Conservation (phyloP, 805 yeast genomes). For the Wickerhamomyces hampshirensis region DNA sequence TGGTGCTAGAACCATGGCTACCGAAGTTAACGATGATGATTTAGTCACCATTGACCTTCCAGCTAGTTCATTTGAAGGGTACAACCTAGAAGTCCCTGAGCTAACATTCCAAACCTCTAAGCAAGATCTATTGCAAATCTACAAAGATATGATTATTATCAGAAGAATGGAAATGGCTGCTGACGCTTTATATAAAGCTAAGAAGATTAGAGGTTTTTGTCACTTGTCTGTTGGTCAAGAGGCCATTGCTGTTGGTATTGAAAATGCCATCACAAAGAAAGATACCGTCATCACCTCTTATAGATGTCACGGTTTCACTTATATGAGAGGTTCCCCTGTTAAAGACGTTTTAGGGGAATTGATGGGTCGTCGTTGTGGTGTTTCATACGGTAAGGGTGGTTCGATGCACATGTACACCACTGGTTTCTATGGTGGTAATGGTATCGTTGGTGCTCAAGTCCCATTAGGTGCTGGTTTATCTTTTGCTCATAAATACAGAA, state of each 20-base stretch:
- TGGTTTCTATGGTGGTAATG: constrained; percentile 98
- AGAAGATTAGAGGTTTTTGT: constrained; percentile 98
- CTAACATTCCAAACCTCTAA: constrained; percentile 75
- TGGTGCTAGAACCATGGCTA: constrained; percentile 24
- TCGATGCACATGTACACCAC: constrained; percentile 98
- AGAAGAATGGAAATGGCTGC: constrained; percentile 99
- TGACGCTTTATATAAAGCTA: constrained; percentile 96
- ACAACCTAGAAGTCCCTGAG: constrained; percentile 70
- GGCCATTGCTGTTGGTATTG: constrained; percentile 98
- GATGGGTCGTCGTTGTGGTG: constrained; percentile 95
- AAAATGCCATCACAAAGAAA: constrained; percentile 78
- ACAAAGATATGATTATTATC: constrained; percentile 89
- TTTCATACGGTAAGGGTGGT: constrained; percentile 97
- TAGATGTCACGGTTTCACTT: constrained; percentile 98
- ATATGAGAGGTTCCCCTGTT: constrained; percentile 92
- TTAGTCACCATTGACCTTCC: constrained; percentile 58
- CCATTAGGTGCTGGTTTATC: constrained; percentile 98
- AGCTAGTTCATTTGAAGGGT: constrained; percentile 79
- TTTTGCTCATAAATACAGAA: constrained; percentile 94
- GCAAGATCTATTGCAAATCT: constrained; percentile 80
- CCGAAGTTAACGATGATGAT: constrained; percentile 24
- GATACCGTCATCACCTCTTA: constrained; percentile 95
- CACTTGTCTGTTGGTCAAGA: constrained; percentile 98
- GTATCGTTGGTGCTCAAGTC: constrained; percentile 99
- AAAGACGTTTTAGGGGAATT: constrained; percentile 89